Percentiles rank a stretch among this genome's conserved stretches.
Conservation (phyloP, 2,329 filamentous ascomycete species). For the Ophiocordyceps sinensis region DNA sequence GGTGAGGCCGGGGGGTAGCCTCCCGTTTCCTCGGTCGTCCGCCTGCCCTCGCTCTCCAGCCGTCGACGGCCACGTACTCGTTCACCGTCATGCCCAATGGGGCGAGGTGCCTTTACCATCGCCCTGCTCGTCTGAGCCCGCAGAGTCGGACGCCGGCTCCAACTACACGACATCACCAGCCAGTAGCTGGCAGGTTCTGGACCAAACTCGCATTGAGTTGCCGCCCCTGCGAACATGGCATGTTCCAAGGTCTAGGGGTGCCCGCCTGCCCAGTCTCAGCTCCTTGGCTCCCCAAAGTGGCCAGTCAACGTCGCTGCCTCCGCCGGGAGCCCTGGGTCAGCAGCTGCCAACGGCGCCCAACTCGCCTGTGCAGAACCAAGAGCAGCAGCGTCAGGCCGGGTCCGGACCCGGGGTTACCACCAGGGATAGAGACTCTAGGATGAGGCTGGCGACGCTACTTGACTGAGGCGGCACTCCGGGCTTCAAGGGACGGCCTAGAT, state of each 20-base stretch:
- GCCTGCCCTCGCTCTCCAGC: slow-evolving; percentile 6
- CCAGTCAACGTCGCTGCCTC: not conserved
- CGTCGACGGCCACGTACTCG: slow-evolving; percentile 4
- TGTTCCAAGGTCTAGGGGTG: not conserved
- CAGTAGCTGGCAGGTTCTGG: not conserved
- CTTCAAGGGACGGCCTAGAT: no score
- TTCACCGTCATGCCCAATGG: slow-evolving; percentile 10
- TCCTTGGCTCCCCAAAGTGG: not conserved
- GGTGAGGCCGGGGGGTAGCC: not conserved
- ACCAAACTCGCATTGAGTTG: not conserved
- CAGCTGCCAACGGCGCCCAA: not conserved
- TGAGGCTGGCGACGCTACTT: not conserved
- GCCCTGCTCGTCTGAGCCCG: slow-evolving; percentile 19
- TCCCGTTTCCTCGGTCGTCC: slow-evolving; percentile 1
- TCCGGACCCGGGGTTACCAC: not conserved
- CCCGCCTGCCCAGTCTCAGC: not conserved
- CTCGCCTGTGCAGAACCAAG: not conserved
- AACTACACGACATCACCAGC: slow-evolving; percentile 2
- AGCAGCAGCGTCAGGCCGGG: not conserved
- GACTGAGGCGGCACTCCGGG: not conserved
- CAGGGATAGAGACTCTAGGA: not conserved
- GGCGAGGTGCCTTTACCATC: slow-evolving; percentile 21
- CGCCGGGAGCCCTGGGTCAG: not conserved
- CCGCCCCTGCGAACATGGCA: slow-evolving; percentile 1
- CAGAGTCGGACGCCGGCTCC: slow-evolving; percentile 1